Evolutionary conservation across 371 early-diverging fungal species (phyloP).

Genomic region (Sporodiniella umbellata): DNA sequence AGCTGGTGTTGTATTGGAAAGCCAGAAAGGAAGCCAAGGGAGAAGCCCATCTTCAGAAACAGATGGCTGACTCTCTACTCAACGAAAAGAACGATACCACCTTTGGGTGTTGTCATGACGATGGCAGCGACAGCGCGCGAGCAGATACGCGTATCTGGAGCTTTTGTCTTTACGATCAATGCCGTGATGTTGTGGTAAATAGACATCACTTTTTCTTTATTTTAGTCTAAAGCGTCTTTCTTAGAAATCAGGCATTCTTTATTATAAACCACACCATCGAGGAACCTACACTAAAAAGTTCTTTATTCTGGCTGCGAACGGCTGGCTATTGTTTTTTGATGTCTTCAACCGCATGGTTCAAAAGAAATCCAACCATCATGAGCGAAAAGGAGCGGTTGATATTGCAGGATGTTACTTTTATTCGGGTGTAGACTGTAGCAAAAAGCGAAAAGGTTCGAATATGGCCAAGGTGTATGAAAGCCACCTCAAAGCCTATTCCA

Average conservation of each 20-base stretch:
- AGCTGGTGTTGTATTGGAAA: constrained; percentile 51
- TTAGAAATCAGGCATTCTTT: constrained; percentile 59
- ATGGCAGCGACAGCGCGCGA: constrained; percentile 1
- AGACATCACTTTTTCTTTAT: background rate
- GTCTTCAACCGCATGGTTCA: constrained; percentile 31
- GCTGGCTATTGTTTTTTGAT: constrained; percentile 48
- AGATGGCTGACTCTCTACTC: constrained; percentile 8
- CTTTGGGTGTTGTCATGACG: constrained; percentile 12
- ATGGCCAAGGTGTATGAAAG: constrained; percentile 21
- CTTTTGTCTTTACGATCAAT: constrained; percentile 43
- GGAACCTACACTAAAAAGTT: constrained; percentile 51
- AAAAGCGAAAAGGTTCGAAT: constrained; percentile 15
- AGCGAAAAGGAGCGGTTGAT: constrained; percentile 39
- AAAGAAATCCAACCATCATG: constrained; percentile 35
- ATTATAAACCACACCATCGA: constrained; percentile 45
- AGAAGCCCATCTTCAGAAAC: constrained; percentile 28
- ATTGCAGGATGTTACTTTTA: constrained; percentile 53
- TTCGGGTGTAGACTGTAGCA: constrained; percentile 41
- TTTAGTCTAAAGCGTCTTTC: no score
- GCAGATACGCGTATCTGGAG: constrained; percentile 58
- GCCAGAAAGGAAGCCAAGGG: constrained; percentile 44
- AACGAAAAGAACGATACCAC: constrained; percentile 15
- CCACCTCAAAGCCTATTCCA: constrained; percentile 23
- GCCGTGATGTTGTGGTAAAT: constrained; percentile 39
- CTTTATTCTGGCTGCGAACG: constrained; percentile 47